phyloP scores from a whole-genome alignment of 257 asterid genomes.

The Ehretia macrophylla region DNA sequence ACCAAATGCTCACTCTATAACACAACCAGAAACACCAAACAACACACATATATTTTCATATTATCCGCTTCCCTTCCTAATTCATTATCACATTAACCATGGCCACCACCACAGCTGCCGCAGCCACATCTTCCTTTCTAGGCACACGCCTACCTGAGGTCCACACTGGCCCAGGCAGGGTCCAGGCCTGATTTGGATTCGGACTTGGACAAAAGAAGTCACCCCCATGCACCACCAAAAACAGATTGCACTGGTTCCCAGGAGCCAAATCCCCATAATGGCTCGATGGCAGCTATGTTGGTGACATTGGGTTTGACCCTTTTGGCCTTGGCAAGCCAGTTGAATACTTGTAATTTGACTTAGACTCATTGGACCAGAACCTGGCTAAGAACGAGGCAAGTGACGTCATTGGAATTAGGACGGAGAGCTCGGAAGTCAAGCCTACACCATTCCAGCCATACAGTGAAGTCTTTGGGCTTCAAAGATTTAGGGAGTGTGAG shows the following conservation, averaged over 20 bases:
- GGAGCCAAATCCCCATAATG: slow-evolving; percentile 81
- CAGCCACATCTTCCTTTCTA: slow-evolving; percentile 68
- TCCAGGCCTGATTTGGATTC: slow-evolving; percentile 80
- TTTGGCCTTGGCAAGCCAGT: slow-evolving; percentile 90
- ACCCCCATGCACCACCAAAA: slow-evolving; percentile 39
- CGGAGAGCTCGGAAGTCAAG: slow-evolving; percentile 58
- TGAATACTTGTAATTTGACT: slow-evolving; percentile 82
- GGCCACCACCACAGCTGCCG: slow-evolving; percentile 64
- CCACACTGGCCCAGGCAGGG: slow-evolving; percentile 43
- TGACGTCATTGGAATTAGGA: slow-evolving; percentile 74
- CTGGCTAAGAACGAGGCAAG: slow-evolving; percentile 78
- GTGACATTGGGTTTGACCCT: slow-evolving; percentile 93
- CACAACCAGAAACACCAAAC: slow-evolving; percentile 18
- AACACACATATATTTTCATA: slow-evolving; percentile 2
- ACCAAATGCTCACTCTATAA: slow-evolving; percentile 30
- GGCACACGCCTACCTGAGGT: slow-evolving; percentile 68
- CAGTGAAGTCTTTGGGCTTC: slow-evolving; percentile 83
- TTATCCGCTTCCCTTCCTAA: background rate
- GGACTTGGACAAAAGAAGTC: slow-evolving; percentile 35
- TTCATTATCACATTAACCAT: slow-evolving; percentile 9
- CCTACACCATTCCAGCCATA: slow-evolving; percentile 92
- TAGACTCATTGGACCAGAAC: slow-evolving; percentile 88
- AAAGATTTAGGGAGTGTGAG: slow-evolving; percentile 93
- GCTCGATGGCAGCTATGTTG: slow-evolving; percentile 76
- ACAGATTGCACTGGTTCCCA: slow-evolving; percentile 61